phyloP scores from a whole-genome alignment of 2,329 filamentous ascomycete species.

The Laburnicola sp. region DNA sequence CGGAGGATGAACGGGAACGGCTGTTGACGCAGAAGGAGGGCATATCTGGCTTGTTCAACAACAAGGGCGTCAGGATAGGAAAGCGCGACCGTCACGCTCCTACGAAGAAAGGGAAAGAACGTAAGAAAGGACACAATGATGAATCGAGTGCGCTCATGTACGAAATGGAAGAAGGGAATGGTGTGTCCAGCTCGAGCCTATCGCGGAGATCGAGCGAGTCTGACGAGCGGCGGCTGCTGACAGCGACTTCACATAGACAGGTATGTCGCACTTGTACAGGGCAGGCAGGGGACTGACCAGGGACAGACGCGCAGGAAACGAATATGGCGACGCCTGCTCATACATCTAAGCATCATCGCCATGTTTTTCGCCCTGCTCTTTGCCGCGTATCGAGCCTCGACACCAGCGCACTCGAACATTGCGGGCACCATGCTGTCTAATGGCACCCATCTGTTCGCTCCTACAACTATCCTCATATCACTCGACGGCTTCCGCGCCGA shows the following conservation, averaged over 20 bases:
- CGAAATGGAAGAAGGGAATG: slow-evolving; percentile 82
- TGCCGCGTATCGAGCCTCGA: slow-evolving; percentile 61
- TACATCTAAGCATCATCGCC: slow-evolving; percentile 52
- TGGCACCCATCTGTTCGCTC: slow-evolving; percentile 84
- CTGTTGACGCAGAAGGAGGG: slow-evolving; percentile 42
- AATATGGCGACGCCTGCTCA: slow-evolving; percentile 44
- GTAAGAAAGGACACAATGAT: slow-evolving; percentile 55
- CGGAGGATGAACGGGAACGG: slow-evolving; percentile 52
- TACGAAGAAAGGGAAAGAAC: slow-evolving; percentile 25
- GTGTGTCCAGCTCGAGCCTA: slow-evolving; percentile 58
- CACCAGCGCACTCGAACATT: slow-evolving; percentile 20
- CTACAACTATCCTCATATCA: slow-evolving; percentile 91
- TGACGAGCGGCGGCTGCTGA: slow-evolving; percentile 57
- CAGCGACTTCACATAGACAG: slow-evolving; percentile 51
- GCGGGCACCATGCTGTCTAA: slow-evolving; percentile 60
- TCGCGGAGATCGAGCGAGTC: slow-evolving; percentile 47
- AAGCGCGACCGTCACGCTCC: slow-evolving; percentile 19
- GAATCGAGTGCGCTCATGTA: slow-evolving; percentile 81
- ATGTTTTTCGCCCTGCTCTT: slow-evolving; percentile 60
- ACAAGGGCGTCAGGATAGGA: slow-evolving; percentile 36
- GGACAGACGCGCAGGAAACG: slow-evolving; percentile 36
- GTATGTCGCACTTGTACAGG: slow-evolving; percentile 16
- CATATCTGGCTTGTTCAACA: slow-evolving; percentile 29
- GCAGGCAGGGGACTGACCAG: slow-evolving; percentile 38
- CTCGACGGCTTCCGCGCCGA: slow-evolving; percentile 96